Evolutionary conservation across 345 rosid genomes (phyloP), one percentile per base, ranked within the genome.

Genomic region (Erodium maritimum): DNA sequence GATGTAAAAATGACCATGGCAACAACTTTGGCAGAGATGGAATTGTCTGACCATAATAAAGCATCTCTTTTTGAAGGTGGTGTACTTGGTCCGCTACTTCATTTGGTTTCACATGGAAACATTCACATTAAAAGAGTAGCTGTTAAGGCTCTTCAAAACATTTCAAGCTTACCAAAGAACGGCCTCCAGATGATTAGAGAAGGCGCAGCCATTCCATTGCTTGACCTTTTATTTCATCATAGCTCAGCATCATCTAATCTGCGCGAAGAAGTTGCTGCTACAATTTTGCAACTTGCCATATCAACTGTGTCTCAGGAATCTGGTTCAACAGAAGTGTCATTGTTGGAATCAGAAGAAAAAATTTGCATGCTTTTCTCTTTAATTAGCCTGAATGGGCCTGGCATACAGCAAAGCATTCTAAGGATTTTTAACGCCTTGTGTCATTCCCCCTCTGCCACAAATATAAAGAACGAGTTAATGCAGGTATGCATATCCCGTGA

Each of bases 31-130:
- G 81, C 77, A 25, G 87, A 85, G 50, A 74, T 80, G 73, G 91
- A 78, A 73, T 61, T 85, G 68, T 76, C 87, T 25, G 87, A 80
- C 61, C 79, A 78, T 65, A 77, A 82, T 56, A 85, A 82, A 67
- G 72, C 68, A 54, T 71, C 78, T 21, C 67, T 85, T 50, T 70
- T 76, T 57, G 82, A 78, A 68, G 82, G 77, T 66, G 79, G 84
- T 34, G 80, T 62, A 21, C 58, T 85, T 24, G 62, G 53, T 59
- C 82, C 87, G 2, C 85, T 85, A 55, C 82, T 85, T 54, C 72
- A 66, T 23, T 62, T 73, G 74, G 69, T 80, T 64, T 67, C 80
- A 51, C 25, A 61, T 24, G 72, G 68, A 57, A 73, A 73, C 58
- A 18, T 42, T 50, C 67, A 53, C 46, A 75, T 70, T 76, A 80